Evolutionary conservation across 805 yeast species (phyloP).

Genomic region (Candida incommunis): DNA sequence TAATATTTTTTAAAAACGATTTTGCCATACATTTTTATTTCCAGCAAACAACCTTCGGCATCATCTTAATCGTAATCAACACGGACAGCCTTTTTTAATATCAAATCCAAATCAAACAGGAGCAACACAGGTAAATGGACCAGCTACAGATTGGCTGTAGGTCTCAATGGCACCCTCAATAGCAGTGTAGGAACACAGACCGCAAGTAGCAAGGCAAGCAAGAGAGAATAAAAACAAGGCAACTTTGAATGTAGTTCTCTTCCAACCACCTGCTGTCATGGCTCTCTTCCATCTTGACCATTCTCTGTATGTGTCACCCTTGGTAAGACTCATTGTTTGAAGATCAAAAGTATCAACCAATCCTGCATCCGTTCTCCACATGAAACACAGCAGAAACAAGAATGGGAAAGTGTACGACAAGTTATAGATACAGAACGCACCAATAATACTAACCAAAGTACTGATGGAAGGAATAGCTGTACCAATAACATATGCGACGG

Average conservation of each 20-base stretch:
- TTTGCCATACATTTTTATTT: too few species aligned
- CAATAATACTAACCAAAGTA: slow-evolving; percentile 25
- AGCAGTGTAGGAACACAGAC: slow-evolving; percentile 18
- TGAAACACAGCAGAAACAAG: slow-evolving; percentile 7
- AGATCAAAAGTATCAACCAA: slow-evolving; percentile 8
- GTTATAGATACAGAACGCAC: slow-evolving; percentile 31
- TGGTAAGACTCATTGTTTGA: slow-evolving; percentile 5
- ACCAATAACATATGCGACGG: slow-evolving; percentile 28
- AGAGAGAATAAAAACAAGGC: slow-evolving; percentile 15
- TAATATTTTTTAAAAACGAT: too few species aligned
- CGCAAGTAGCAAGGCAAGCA: slow-evolving; percentile 20
- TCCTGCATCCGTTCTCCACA: slow-evolving; percentile 8
- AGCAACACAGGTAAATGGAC: too few species aligned
- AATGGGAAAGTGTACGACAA: slow-evolving; percentile 34
- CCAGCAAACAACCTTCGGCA: too few species aligned
- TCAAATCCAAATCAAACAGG: too few species aligned
- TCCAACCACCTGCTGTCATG: slow-evolving; percentile 11
- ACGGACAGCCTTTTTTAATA: too few species aligned
- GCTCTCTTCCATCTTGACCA: slow-evolving; percentile 25
- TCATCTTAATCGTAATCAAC: too few species aligned
- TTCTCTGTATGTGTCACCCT: slow-evolving; percentile 18
- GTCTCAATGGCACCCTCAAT: too few species aligned
- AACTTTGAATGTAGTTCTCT: slow-evolving; percentile 11
- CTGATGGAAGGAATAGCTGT: slow-evolving; percentile 32
- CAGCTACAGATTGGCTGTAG: too few species aligned